Conservation (phyloP, 2,329 filamentous ascomycete species). For the Gyromitra esculenta region DNA sequence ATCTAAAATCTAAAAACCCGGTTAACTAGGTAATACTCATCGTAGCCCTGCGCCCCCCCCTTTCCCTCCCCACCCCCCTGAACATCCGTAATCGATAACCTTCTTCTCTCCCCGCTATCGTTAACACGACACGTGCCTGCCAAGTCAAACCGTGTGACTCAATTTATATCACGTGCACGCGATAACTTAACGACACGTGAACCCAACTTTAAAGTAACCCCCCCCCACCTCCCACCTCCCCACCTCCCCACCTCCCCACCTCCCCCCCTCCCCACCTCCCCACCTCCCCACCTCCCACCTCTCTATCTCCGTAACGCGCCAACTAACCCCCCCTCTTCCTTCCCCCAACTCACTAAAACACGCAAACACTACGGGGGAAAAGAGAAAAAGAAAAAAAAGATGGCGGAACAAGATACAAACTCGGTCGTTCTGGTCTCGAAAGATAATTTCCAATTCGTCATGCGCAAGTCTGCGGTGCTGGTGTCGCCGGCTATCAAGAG, state of each 20-base stretch:
- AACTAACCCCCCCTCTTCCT: not conserved
- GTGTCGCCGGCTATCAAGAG: slow-evolving; percentile 71
- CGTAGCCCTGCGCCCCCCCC: too few species aligned
- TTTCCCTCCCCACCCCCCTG: too few species aligned
- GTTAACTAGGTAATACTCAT: too few species aligned
- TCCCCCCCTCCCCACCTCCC: too few species aligned
- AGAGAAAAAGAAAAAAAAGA: not conserved
- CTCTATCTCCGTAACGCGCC: not conserved
- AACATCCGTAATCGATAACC: slow-evolving; percentile 8
- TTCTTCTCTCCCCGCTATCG: not conserved
- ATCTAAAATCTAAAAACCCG: not conserved
- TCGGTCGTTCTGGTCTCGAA: slow-evolving; percentile 73
- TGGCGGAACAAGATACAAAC: slow-evolving; percentile 59
- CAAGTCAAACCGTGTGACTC: not conserved
- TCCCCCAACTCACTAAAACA: slow-evolving; percentile 3
- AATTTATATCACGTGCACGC: slow-evolving; percentile 3
- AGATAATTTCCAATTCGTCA: slow-evolving; percentile 72
- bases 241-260: too few species aligned
- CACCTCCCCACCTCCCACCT: not conserved
- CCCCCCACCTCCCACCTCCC: too few species aligned
- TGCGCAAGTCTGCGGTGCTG: slow-evolving; percentile 70
- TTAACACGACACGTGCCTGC: not conserved
- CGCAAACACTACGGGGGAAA: not conserved
- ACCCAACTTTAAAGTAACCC: not conserved
- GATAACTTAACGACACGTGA: slow-evolving; percentile 1